Evolutionary conservation across 2,329 filamentous ascomycete genomes (phyloP).

Genomic region (Coleophoma crateriformis): DNA sequence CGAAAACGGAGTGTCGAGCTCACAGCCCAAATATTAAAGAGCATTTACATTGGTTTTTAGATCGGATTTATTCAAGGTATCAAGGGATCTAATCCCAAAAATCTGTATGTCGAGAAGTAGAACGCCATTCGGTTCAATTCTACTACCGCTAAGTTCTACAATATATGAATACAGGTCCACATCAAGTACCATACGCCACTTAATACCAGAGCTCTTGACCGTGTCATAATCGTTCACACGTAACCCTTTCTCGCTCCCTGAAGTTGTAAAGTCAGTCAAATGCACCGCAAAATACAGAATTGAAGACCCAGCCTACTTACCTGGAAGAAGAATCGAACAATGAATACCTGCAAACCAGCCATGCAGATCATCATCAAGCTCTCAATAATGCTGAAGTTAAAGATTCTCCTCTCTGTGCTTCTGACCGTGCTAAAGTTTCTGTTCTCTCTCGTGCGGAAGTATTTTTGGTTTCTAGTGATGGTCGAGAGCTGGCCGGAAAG

Average conservation of each 20-base stretch:
- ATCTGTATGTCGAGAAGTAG: too few relatives aligned
- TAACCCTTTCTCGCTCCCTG: slow-evolving; percentile 65
- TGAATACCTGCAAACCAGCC: slow-evolving; percentile 93
- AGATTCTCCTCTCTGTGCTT: slow-evolving; percentile 91
- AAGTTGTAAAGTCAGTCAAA: not conserved
- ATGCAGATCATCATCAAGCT: slow-evolving; percentile 87
- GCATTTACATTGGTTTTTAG: too few relatives aligned
- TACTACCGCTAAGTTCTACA: slow-evolving; percentile 4
- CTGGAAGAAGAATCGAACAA: slow-evolving; percentile 99
- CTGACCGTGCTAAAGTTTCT: slow-evolving; percentile 96
- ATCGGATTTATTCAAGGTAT: too few relatives aligned
- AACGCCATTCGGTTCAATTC: not conserved
- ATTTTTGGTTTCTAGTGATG: slow-evolving; percentile 95
- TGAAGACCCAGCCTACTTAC: slow-evolving; percentile 33
- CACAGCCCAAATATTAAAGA: too few relatives aligned
- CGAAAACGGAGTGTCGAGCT: too few relatives aligned
- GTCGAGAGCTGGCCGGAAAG: slow-evolving; percentile 89
- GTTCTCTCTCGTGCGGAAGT: slow-evolving; percentile 98
- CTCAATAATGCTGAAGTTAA: slow-evolving; percentile 96
- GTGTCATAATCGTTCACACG: slow-evolving; percentile 40
- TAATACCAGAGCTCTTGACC: slow-evolving; percentile 1
- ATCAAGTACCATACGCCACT: slow-evolving; percentile 7
- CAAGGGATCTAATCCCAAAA: too few relatives aligned
- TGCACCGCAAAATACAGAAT: not conserved
- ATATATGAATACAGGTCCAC: slow-evolving; percentile 13